A percentile compares a stretch with the other conserved stretches of the same genome.
Evolutionary conservation across 495 filamentous ascomycete species (phyloP).

Genomic region (Tuber brumale): DNA sequence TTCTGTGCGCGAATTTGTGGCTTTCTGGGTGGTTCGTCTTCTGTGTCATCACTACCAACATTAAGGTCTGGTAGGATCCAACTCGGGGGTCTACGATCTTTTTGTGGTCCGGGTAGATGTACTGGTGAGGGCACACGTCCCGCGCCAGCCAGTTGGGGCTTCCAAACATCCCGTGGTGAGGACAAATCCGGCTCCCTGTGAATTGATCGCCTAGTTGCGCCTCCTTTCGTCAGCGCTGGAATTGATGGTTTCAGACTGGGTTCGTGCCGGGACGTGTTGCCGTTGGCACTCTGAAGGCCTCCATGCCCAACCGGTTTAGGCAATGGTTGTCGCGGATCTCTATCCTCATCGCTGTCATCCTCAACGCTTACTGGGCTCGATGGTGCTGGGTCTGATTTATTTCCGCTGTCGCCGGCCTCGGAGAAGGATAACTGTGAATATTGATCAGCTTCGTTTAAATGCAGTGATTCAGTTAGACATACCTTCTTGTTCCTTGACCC

Average conservation of each 20-base stretch:
- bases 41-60: not conserved
- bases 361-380: not conserved
- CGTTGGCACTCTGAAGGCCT: too few species aligned
- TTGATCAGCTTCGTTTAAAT: not conserved
- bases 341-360: not conserved
- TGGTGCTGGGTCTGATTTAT: not conserved
- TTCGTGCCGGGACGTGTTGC: too few species aligned
- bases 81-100: not conserved
- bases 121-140: too few species aligned
- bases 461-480: not conserved
- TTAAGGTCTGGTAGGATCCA: not conserved
- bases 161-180: too few species aligned
- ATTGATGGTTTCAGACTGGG: too few species aligned
- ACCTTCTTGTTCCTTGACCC: not conserved
- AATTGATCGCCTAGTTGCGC: too few species aligned
- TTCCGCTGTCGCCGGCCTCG: accelerated
- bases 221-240: too few species aligned
- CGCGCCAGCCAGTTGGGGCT: too few species aligned
- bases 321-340: accelerated
- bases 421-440: not conserved
- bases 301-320: too few species aligned
- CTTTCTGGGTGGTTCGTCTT: not conserved
- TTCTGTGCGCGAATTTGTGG: not conserved
- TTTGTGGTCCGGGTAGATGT: too few species aligned
- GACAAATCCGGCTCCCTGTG: too few species aligned